phyloP scores from a whole-genome alignment of 345 rosid genomes.

The Gossypium rotundifolium region DNA sequence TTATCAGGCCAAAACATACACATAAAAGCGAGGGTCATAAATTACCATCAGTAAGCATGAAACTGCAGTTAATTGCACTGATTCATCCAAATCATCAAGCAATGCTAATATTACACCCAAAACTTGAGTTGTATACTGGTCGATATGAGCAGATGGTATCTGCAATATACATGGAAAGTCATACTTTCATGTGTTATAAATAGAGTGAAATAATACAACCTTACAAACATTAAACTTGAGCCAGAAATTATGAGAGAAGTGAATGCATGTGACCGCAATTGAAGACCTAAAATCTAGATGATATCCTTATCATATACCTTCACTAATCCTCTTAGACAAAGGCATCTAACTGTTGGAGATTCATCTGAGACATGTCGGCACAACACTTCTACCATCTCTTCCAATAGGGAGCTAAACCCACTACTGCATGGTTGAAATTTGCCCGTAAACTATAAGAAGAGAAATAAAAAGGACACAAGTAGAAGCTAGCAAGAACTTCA shows the following conservation, averaged over 20 bases:
- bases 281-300: constrained; percentile 1
- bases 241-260: not conserved
- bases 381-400: constrained; percentile 89
- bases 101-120: constrained; percentile 76
- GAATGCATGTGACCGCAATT: not conserved
- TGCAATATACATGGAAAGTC: constrained; percentile 23
- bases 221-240: not conserved
- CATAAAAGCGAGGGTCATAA: not conserved
- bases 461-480: not conserved
- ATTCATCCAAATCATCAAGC: constrained; percentile 84
- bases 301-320: constrained; percentile 42
- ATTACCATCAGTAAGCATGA: constrained; percentile 77
- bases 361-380: constrained; percentile 96
- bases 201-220: not conserved
- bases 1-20: not conserved
- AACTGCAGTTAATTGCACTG: constrained; percentile 88
- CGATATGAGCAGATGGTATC: constrained; percentile 78
- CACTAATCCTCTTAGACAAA: constrained; percentile 89
- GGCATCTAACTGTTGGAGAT: constrained; percentile 87
- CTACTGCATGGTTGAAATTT: constrained; percentile 45
- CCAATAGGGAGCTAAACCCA: constrained; percentile 64
- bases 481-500: not conserved
- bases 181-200: not conserved
- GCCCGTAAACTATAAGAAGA: not conserved
- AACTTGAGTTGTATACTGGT: constrained; percentile 73